Conservation (phyloP, 129 eudicot species). For the Centella asiatica region DNA sequence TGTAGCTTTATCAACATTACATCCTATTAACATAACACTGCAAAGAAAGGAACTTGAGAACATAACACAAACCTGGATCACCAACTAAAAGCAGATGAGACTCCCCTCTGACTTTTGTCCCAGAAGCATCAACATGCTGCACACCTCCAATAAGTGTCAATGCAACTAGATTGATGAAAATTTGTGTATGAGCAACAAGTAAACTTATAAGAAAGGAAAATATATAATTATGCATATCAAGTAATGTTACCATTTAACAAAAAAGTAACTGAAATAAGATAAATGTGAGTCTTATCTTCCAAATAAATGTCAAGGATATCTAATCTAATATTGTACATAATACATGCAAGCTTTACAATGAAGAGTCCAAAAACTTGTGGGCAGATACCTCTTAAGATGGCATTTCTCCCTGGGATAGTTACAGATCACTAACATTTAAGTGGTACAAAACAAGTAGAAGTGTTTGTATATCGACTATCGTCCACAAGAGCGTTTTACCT, state of each 20-base stretch:
- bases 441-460: neutral
- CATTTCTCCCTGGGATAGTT: constrained; percentile 64
- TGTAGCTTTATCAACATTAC: neutral
- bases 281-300: neutral
- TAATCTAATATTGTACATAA: neutral
- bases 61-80: constrained; percentile 71
- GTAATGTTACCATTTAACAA: too few species aligned
- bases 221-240: neutral
- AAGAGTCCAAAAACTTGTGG: constrained; percentile 95
- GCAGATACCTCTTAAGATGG: constrained; percentile 81
- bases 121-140: constrained; percentile 97
- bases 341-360: constrained; percentile 96
- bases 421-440: constrained; percentile 2
- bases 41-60: neutral
- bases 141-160: constrained; percentile 97
- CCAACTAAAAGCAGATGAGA: constrained; percentile 98
- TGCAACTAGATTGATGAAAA: constrained; percentile 46
- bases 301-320: constrained; percentile 5
- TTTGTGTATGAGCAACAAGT: constrained; percentile 8
- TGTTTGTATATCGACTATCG: neutral
- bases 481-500: constrained; percentile 30
- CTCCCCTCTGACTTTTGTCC: constrained; percentile 94
- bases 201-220: neutral
- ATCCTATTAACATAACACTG: neutral
- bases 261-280: too few species aligned